Base-by-base conservation (phyloP, 2,329 filamentous ascomycete species). In the Xylaria sp. region DNA sequence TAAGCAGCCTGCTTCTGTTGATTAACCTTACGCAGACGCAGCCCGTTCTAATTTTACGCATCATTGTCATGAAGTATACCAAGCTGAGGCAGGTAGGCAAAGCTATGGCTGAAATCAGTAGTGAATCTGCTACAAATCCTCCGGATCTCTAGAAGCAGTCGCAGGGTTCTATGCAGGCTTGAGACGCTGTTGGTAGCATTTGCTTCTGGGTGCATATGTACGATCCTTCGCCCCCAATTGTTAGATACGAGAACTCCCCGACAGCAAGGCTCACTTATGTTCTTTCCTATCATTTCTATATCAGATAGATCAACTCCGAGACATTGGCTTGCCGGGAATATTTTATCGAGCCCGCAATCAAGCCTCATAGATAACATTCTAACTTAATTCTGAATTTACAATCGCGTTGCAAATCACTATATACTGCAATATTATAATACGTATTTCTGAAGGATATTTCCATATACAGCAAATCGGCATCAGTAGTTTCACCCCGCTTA, bases 111-210 rank as follows among this genome's bases (percentile, higher is more conserved):
- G 56, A 44, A 60, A n/a, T 6, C 4, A 4, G 13, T 23, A 40
- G 33, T 40, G 23, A 54, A 28, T 15, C 26, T 31, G 44, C 10
- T 23, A 15, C 31, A 28, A 48, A 57, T 44, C 61, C 46, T 60
- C 11, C 9, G 28, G 54, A 46, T n/a, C 28, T 38, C 26, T 28
- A 38, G 33, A 31, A 38, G 20, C 17, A 17, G 44, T 20, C 28
- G 53, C 65, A 66, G 59, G 59, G 65, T 59, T 63, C 28, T 33
- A 42, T 59, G 38, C 56, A 56, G 31, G 28, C 33, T 17, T 56
- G 60, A 67, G 40, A 67, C 65, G 59, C 13, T 67, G 59, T 67
- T 64, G 40, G 65, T 59, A 67, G 23, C 57, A 66, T 40, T 59
- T 36, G 59, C 56, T 63, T 67, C 57, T 42, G 60, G 26, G 42